Evolutionary conservation across 225 moss, liverwort and hornwort genomes (phyloP).

Genomic region (Marchantia polymorpha): DNA sequence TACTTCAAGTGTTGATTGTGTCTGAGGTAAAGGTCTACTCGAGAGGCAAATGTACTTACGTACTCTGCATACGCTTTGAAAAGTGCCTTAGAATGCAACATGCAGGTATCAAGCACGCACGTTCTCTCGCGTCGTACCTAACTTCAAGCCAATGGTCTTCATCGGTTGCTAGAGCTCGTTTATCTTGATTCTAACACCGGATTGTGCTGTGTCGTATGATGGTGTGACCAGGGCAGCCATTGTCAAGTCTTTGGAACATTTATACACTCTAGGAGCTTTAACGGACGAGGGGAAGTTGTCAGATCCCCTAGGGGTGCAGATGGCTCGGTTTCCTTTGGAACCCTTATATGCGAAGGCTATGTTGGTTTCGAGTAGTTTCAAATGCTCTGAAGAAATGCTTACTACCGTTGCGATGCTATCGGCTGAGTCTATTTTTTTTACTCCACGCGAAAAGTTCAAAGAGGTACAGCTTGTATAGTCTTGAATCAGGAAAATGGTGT

Average conservation of each 20-base stretch:
- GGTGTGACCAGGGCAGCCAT: constrained; percentile 69
- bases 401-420: constrained; percentile 92
- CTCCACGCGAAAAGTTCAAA: constrained; percentile 84
- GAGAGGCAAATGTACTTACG: too few species aligned
- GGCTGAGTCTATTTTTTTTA: constrained; percentile 86
- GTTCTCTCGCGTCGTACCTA: too few species aligned
- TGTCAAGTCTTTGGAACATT: constrained; percentile 87
- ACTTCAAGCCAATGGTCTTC: too few species aligned
- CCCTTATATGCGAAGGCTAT: constrained; percentile 93
- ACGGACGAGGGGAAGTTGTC: constrained; percentile 83
- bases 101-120: too few species aligned
- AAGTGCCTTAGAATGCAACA: too few species aligned
- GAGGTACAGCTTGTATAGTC: constrained; percentile 51
- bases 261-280: constrained; percentile 87
- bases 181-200: not conserved
- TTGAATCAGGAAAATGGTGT: too few species aligned
- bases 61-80: too few species aligned
- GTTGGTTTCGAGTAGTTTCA: constrained; percentile 72
- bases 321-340: constrained; percentile 89
- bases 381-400: constrained; percentile 97
- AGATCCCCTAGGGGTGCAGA: constrained; percentile 75
- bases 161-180: too few species aligned
- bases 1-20: too few species aligned
- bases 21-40: too few species aligned
- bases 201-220: not conserved